Evolutionary conservation across 352 stramenopile species (phyloP).

Genomic region (Globisporangium irregulare): DNA sequence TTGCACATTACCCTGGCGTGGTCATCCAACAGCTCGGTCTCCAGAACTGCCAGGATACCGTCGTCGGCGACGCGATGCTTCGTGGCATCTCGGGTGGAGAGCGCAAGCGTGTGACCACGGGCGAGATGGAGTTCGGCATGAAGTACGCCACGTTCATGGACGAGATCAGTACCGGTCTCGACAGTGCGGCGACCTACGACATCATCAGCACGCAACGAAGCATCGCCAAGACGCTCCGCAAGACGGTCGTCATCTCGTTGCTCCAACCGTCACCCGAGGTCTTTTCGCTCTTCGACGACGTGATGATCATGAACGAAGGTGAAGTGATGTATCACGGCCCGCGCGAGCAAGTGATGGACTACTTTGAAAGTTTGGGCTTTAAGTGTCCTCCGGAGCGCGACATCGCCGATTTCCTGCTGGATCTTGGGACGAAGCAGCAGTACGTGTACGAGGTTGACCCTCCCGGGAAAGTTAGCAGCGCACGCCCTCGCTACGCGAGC

Average conservation of each 20-base stretch:
- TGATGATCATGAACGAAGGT: conserved; percentile 45
- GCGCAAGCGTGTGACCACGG: conserved; percentile 56
- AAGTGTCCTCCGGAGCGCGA: conserved; percentile 15
- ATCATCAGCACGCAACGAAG: conserved; percentile 50
- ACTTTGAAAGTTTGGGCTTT: conserved; percentile 20
- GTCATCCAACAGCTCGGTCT: conserved; percentile 14
- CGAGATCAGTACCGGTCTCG: conserved; percentile 60
- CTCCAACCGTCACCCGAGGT: conserved; percentile 72
- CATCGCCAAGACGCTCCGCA: conserved; percentile 46
- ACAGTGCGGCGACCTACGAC: conserved; percentile 55
- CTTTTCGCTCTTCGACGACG: conserved; percentile 50
- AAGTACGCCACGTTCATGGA: conserved; percentile 78
- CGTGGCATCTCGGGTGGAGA: conserved; percentile 63
- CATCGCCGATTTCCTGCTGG: conserved; percentile 18
- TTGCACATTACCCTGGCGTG: conserved; percentile 6
- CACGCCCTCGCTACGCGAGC: conserved; percentile 13
- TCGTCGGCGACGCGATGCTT: conserved; percentile 31
- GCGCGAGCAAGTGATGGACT: conserved; percentile 13
- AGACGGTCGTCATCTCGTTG: conserved; percentile 68
- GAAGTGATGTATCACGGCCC: conserved; percentile 39
- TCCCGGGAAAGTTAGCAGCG: not conserved
- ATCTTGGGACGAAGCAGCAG: conserved; percentile 20
- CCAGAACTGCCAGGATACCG: conserved; percentile 11
- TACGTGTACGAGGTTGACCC: conserved; percentile 12
- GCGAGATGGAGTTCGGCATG: conserved; percentile 75